These are phyloP conservation scores for Colletotrichum trifolii DNA, from an alignment of 2,329 filamentous ascomycete species.

Conservation along the genomic window DNA sequence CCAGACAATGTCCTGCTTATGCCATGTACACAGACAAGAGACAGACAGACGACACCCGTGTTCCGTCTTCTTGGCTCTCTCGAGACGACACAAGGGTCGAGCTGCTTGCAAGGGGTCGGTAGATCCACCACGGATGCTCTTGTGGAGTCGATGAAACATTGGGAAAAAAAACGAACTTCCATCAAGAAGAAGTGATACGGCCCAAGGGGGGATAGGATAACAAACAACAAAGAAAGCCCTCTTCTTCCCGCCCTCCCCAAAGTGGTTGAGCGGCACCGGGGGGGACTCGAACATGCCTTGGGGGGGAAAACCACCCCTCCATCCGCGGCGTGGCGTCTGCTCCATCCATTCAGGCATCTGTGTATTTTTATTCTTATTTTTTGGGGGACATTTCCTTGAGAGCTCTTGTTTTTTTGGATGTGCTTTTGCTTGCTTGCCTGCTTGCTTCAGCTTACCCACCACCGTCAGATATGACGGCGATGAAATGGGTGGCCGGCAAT, in stretches of 20 bases:
- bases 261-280: too few species aligned
- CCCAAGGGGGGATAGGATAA: conserved; percentile 15
- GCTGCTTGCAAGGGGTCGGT: conserved; percentile 28
- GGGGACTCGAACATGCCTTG: too few species aligned
- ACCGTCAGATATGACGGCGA: conserved; percentile 21
- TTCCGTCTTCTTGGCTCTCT: conserved; percentile 7
- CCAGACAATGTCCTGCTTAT: too few species aligned
- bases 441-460: conserved; percentile 28
- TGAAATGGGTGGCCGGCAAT: background rate
- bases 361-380: too few species aligned
- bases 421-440: background rate
- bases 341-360: too few species aligned
- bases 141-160: conserved; percentile 34
- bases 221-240: conserved; percentile 27
- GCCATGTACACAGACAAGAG: too few species aligned
- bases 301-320: too few species aligned
- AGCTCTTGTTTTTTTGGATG: too few species aligned
- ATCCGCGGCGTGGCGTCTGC: too few species aligned
- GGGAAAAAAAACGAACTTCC: conserved; percentile 28
- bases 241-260: too few species aligned
- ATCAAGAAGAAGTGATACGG: conserved; percentile 1
- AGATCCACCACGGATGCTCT: conserved; percentile 26
- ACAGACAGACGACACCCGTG: background rate
- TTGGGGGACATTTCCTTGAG: too few species aligned
- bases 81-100: too few species aligned